A percentile compares a stretch with the other conserved stretches of the same genome.
Conservation (phyloP, 2,329 filamentous ascomycete species). For the Phialophora chinensis region DNA sequence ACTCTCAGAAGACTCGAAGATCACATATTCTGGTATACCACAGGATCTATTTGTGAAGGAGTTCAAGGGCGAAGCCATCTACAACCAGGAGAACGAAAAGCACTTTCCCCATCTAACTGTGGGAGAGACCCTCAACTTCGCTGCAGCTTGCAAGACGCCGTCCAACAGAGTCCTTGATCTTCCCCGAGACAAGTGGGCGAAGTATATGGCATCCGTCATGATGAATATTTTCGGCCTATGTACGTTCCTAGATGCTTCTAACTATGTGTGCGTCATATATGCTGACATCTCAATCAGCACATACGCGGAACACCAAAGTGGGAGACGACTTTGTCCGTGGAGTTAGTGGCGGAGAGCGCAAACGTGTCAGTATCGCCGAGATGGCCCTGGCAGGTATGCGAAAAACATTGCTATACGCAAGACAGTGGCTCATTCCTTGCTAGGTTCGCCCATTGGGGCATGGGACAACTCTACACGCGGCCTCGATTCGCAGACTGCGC, state of each 20-base stretch:
- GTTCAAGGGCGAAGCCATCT: conserved; percentile 60
- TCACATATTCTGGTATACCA: conserved; percentile 76
- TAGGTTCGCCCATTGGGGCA: conserved; percentile 57
- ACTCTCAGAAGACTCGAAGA: conserved; percentile 70
- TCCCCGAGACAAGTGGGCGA: conserved; percentile 28
- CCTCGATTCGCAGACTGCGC: conserved; percentile 61
- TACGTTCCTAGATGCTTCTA: conserved; percentile 44
- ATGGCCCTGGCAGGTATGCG: conserved; percentile 43
- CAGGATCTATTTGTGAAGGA: conserved; percentile 59
- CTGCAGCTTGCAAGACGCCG: conserved; percentile 58
- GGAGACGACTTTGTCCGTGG: conserved; percentile 71
- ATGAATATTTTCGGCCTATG: conserved; percentile 70
- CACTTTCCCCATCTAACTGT: conserved; percentile 66
- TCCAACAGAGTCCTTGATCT: conserved; percentile 44
- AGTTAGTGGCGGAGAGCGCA: conserved; percentile 72
- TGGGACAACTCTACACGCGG: conserved; percentile 60
- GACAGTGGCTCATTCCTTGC: background rate
- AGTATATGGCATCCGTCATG: conserved; percentile 35
- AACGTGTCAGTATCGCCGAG: conserved; percentile 73
- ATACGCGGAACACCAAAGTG: conserved; percentile 69
- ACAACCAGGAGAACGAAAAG: conserved; percentile 61
- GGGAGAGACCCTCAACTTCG: conserved; percentile 60
- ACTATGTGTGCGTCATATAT: background rate
- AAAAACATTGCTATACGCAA: background rate
- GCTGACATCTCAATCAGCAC: conserved; percentile 66